Base-by-base conservation (phyloP, 176 grass and related monocot genomes). In the Oryza glumipatula region DNA sequence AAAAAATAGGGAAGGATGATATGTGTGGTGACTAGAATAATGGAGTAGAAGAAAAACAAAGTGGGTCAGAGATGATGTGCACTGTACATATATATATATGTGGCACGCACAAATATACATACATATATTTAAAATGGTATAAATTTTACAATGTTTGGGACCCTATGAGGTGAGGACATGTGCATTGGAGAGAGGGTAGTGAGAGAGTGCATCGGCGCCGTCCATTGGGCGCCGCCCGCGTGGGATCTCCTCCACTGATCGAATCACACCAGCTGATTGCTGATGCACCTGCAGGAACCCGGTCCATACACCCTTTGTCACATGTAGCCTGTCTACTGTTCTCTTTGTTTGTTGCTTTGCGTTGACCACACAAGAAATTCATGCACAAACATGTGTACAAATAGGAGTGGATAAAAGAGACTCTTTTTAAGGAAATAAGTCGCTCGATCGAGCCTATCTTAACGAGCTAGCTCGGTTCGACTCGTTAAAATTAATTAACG, bases 21-120 rank as follows among this genome's bases (percentile, higher is more conserved):
- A 17, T n/a, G 64, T 44, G 72, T 76, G 72, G 81, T 4, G 17
- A 83, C 9, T 75, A 83, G 43, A 83, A 73, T 44, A 73, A 73
- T 48, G 12, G 12, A 73, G 22, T 46, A 73, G 12, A 47, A 73
- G 21, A 7, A 48, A 47, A 73, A 24, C 0, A 73, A 47, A 47
- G 5, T 13, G 56, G 56, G 21, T 61, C 52, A 56, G 16, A 56
- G 52, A 61, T 41, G 39, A 1, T 60, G 19, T 60, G 54, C 8
- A 61, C 56, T 63, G 36, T 38, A 23, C 10, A 28, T 28, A 9
- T 61, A 63, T 23, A 7, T 63, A 3, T 22, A 61, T 22, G 8
- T 61, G 19, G 19, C 19, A 60, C 15, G 4, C 56, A 61, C 2
- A 61, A 22, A 9, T 61, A 61, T 22, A 23, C 4, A 54, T 1